Conservation (phyloP, 2,329 filamentous ascomycete genomes). For the Fusarium cyanostomum region DNA sequence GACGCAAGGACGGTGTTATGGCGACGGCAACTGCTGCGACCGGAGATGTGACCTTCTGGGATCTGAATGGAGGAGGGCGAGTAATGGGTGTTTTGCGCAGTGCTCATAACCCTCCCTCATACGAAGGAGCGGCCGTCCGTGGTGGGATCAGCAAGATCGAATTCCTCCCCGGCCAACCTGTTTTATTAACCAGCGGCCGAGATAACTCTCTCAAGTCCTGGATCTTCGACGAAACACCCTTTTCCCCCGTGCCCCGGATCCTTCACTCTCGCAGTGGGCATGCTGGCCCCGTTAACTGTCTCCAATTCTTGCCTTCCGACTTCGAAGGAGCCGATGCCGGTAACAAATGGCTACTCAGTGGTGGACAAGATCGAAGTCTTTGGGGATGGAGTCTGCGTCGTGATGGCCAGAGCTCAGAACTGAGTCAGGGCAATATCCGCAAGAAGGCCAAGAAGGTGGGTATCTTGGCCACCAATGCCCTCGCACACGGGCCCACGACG, state of each 20-base stretch:
- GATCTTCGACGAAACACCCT: slow-evolving; percentile 94
- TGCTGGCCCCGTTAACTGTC: slow-evolving; percentile 81
- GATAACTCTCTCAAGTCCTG: slow-evolving; percentile 96
- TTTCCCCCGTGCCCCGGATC: slow-evolving; percentile 84
- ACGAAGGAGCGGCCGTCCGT: slow-evolving; percentile 63
- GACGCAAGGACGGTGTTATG: slow-evolving; percentile 88
- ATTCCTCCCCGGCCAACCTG: slow-evolving; percentile 88
- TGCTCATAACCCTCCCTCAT: slow-evolving; percentile 81
- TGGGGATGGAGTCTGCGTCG: slow-evolving; percentile 97
- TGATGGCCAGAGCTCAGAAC: slow-evolving; percentile 91
- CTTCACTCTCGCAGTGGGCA: slow-evolving; percentile 90
- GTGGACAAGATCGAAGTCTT: slow-evolving; percentile 86
- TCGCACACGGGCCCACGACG: slow-evolving; percentile 68
- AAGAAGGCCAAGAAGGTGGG: slow-evolving; percentile 90
- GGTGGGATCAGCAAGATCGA: slow-evolving; percentile 88
- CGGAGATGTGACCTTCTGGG: slow-evolving; percentile 96
- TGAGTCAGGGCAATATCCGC: slow-evolving; percentile 89
- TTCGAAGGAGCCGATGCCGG: slow-evolving; percentile 88
- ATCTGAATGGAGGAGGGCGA: slow-evolving; percentile 87
- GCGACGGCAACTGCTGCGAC: slow-evolving; percentile 82
- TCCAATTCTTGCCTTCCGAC: slow-evolving; percentile 86
- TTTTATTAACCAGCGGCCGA: slow-evolving; percentile 87
- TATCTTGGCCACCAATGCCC: slow-evolving; percentile 67
- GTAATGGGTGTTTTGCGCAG: slow-evolving; percentile 87
- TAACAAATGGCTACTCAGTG: slow-evolving; percentile 94